Conservation (phyloP, 2,329 filamentous ascomycete species). For the Sclerotiophoma versabilis region DNA sequence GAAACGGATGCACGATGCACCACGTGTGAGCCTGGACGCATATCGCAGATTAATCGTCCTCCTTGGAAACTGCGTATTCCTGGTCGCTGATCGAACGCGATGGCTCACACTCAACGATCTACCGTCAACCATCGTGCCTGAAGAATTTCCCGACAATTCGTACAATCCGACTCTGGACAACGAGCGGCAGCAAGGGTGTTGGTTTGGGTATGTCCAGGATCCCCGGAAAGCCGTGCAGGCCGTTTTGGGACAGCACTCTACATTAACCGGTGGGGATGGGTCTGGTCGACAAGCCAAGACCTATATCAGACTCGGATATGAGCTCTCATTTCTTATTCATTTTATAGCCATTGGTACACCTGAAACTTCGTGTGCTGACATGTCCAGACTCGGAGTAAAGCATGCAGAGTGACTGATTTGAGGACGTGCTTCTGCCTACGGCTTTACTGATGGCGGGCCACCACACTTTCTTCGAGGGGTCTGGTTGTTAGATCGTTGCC, state of each 20-base stretch:
- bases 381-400: background rate
- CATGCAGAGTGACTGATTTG: background rate
- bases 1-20: background rate
- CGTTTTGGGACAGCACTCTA: conserved; percentile 6
- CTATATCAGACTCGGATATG: conserved; percentile 4
- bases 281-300: background rate
- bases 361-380: background rate
- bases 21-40: background rate
- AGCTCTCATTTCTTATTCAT: background rate
- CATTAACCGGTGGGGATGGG: conserved; percentile 9
- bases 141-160: background rate
- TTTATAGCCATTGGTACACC: background rate
- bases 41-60: background rate
- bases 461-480: background rate
- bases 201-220: background rate
- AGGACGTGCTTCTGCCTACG: conserved; percentile 1
- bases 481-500: background rate
- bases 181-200: background rate
- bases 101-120: background rate
- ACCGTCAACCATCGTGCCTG: background rate
- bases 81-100: background rate
- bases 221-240: background rate
- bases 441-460: background rate
- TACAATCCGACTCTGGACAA: background rate
- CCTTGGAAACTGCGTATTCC: background rate